Conservation (phyloP, 2,329 filamentous ascomycete species). For the Scleromitrula shiraiana region DNA sequence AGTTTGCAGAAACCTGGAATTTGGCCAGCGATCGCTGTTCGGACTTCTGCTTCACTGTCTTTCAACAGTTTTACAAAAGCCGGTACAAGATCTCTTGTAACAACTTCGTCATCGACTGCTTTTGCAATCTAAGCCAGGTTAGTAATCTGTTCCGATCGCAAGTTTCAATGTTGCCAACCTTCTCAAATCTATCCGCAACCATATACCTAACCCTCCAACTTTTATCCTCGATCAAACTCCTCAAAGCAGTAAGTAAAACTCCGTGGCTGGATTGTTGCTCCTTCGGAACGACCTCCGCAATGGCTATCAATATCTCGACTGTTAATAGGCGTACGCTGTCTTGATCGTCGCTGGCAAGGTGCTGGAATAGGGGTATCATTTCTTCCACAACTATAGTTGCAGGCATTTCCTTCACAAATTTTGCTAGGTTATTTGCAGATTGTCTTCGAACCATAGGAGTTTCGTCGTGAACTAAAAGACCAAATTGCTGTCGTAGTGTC, state of each 20-base stretch:
- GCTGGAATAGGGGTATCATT: constrained; percentile 98
- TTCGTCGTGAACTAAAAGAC: constrained; percentile 90
- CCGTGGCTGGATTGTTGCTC: constrained; percentile 97
- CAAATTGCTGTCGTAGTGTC: constrained; percentile 84
- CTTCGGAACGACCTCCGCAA: constrained; percentile 95
- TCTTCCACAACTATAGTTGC: constrained; percentile 88
- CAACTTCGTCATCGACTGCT: constrained; percentile 94
- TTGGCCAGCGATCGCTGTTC: constrained; percentile 93
- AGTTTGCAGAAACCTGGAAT: constrained; percentile 93
- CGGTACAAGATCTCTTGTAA: constrained; percentile 86
- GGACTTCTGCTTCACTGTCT: constrained; percentile 94
- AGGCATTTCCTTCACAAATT: constrained; percentile 96
- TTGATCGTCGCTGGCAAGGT: constrained; percentile 92
- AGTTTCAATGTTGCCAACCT: constrained; percentile 46
- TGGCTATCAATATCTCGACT: constrained; percentile 91
- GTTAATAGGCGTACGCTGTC: constrained; percentile 94
- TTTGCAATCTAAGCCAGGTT: constrained; percentile 69
- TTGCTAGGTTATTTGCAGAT: constrained; percentile 90
- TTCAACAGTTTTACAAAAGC: constrained; percentile 97
- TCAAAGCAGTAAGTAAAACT: constrained; percentile 79
- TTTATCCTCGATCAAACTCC: constrained; percentile 96
- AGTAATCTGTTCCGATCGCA: constrained; percentile 7
- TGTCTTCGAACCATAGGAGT: constrained; percentile 98
- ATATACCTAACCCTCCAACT: constrained; percentile 99
- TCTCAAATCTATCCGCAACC: constrained; percentile 97